A percentile compares a stretch with the other conserved stretches of the same genome.
phyloP scores from a whole-genome alignment of 1,284 basidiomycete species.

The Ceratobasidium sp. region DNA sequence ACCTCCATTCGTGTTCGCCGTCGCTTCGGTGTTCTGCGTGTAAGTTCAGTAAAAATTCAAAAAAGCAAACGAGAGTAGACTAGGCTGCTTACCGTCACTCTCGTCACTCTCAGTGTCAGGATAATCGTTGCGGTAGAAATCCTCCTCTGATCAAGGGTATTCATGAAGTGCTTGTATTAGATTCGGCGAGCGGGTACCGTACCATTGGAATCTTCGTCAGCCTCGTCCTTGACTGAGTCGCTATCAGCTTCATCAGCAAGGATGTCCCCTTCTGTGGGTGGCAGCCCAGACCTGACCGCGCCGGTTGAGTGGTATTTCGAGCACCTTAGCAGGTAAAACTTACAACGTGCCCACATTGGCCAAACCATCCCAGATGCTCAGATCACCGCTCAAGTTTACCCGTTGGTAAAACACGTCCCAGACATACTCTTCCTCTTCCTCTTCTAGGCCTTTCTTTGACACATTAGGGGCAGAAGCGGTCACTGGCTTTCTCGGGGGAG shows the following conservation, averaged over 20 bases:
- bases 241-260: conserved; percentile 40
- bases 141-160: conserved; percentile 39
- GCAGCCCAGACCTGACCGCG: conserved; percentile 37
- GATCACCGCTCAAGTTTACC: conserved; percentile 23
- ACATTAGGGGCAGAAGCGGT: not conserved
- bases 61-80: not conserved
- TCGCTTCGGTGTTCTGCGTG: conserved; percentile 20
- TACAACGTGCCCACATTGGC: conserved; percentile 43
- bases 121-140: conserved; percentile 44
- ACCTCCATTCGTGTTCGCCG: conserved; percentile 38
- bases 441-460: not conserved
- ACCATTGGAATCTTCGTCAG: conserved; percentile 45
- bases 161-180: not conserved
- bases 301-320: not conserved
- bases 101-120: conserved; percentile 42
- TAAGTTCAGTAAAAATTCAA: not conserved
- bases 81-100: conserved; percentile 25
- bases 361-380: conserved; percentile 35
- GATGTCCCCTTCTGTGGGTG: conserved; percentile 39
- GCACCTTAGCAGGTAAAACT: not conserved
- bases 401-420: conserved; percentile 39
- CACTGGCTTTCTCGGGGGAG: conserved; percentile 28
- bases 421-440: conserved; percentile 29
- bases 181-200: not conserved
- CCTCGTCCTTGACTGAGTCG: conserved; percentile 44